Evolutionary conservation across 208 protist species (phyloP), one percentile per base, ranked within the genome.

Genomic region (Lotmaria passim): DNA sequence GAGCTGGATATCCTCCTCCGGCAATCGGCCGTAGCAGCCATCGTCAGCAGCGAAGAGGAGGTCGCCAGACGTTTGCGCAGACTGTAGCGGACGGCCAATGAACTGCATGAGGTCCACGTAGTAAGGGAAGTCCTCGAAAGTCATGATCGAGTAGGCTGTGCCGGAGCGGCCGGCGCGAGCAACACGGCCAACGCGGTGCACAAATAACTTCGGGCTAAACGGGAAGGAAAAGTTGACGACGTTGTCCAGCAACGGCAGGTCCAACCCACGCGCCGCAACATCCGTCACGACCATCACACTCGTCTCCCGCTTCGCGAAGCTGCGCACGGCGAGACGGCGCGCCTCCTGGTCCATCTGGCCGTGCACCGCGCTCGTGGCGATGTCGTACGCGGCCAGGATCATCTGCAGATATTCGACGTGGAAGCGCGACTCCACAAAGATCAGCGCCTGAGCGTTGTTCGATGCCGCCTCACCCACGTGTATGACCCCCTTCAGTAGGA

Each of bases 201-300:
- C 85, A 75, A 99, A 99, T 10, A 99, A 80, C 83, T 99, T 99
- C 12, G 98, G 89, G 48, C 81, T 98, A 7, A 92, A 73, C 14
- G 99, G 98, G 63, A 99, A 99, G 63, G 99, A 98, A 71, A 97
- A 99, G 90, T 99, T 99, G 57, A 99, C 95, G 5, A 99, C 99
- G 75, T 99, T 98, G 82, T 99, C 98, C 0, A 99, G 83, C 38
- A 99, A 73, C 31, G 99, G 98, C 48, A 99, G 86, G 83, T 99
- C 99, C 6, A 99, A 81, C 79, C 99, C 99, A 75, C 99, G 96
- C 8, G 99, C 98, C 1, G 99, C 99, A 7, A 99, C 96, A 84
- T 99, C 99, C 4, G 99, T 99, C 11, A 99, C 98, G 19, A 99
- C 56, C 75, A 99, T 94, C 19, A 99, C 76, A 53, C 77, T 81